phyloP scores from a whole-genome alignment of 2,329 filamentous ascomycete species.

The Cephalotrichum gorgonifer region DNA sequence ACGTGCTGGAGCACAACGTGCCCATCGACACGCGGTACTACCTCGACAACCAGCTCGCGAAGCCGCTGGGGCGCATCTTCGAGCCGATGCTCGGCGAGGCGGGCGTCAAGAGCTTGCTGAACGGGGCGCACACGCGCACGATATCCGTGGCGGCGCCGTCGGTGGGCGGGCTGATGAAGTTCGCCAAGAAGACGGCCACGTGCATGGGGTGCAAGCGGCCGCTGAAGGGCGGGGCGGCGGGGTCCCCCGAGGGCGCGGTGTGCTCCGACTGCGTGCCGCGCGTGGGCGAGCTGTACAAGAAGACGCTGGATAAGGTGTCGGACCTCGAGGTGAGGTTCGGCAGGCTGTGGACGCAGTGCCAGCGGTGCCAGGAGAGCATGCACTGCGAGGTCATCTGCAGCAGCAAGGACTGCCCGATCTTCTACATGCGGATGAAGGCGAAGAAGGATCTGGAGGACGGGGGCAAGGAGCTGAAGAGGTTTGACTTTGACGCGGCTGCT shows the following conservation, averaged over 20 bases:
- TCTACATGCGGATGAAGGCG: constrained; percentile 99
- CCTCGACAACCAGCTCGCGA: constrained; percentile 94
- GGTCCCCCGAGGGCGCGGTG: constrained; percentile 70
- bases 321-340: constrained; percentile 91
- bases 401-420: constrained; percentile 93
- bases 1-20: constrained; percentile 92
- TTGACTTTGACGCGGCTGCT: constrained; percentile 75
- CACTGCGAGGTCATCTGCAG: constrained; percentile 98
- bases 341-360: constrained; percentile 94
- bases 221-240: constrained; percentile 65
- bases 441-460: constrained; percentile 98
- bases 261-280: constrained; percentile 78
- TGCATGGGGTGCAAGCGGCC: constrained; percentile 99
- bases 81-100: constrained; percentile 94
- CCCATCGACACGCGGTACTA: constrained; percentile 99
- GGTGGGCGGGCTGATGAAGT: constrained; percentile 94
- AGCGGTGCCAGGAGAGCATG: constrained; percentile 94
- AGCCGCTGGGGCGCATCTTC: constrained; percentile 90
- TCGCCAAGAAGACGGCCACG: constrained; percentile 92
- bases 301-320: constrained; percentile 76
- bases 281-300: constrained; percentile 87
- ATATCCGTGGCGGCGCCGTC: constrained; percentile 88
- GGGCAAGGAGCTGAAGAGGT: constrained; percentile 79
- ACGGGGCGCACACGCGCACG: constrained; percentile 87
- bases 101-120: constrained; percentile 75